Conservation (phyloP, 306 rosid species). For the Cyclanthera cordifolia region DNA sequence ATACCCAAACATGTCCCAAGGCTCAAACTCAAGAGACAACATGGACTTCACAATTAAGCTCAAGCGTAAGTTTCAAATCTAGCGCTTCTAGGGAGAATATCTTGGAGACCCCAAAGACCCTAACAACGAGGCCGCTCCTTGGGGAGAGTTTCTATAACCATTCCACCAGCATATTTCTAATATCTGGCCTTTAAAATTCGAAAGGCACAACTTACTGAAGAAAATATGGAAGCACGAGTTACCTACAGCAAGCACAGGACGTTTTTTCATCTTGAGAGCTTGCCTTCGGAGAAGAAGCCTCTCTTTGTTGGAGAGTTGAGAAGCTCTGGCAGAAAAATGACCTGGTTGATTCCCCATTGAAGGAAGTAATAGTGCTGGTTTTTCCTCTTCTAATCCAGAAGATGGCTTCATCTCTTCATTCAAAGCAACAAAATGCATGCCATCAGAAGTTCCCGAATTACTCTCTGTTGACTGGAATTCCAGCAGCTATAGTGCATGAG, state of each 20-base stretch:
- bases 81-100: too few species aligned
- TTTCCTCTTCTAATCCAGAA: conserved; percentile 19
- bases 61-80: too few species aligned
- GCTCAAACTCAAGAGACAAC: too few species aligned
- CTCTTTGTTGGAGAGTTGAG: conserved; percentile 61
- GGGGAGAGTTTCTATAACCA: too few species aligned
- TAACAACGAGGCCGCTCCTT: too few species aligned
- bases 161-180: neutral
- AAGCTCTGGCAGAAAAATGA: conserved; percentile 26
- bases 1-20: too few species aligned
- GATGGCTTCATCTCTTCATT: conserved; percentile 25
- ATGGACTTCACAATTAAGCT: too few species aligned
- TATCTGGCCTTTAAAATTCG: neutral
- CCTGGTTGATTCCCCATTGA: conserved; percentile 20
- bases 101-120: too few species aligned
- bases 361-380: conserved; percentile 23
- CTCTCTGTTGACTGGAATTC: conserved; percentile 39
- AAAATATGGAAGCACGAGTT: conserved; percentile 15
- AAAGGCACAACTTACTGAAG: neutral
- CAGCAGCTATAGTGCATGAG: conserved; percentile 17
- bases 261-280: conserved; percentile 63
- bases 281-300: conserved; percentile 75
- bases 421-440: conserved; percentile 17
- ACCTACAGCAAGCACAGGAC: conserved; percentile 74
- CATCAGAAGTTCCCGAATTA: conserved; percentile 20